Conservation (phyloP, 495 filamentous ascomycete species). For the Achaetomiella virescens region DNA sequence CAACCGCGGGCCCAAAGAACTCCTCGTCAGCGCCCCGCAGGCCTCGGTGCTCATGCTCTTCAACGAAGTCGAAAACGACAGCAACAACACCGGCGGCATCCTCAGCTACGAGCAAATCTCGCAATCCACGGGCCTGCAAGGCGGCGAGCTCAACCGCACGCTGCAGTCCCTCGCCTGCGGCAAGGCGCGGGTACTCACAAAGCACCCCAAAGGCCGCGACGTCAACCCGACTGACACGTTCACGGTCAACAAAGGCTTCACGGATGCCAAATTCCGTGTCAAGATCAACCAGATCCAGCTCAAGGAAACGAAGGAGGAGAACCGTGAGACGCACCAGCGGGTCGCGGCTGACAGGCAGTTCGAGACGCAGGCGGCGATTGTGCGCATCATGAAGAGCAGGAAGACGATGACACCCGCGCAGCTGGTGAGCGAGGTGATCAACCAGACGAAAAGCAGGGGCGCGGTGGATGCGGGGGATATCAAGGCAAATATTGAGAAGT, state of each 20-base stretch:
- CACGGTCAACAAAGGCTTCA: conserved; percentile 67
- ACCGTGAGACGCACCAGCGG: conserved; percentile 83
- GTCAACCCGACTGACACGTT: conserved; percentile 74
- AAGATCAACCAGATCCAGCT: conserved; percentile 99
- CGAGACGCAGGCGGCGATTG: conserved; percentile 95
- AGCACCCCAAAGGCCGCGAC: conserved; percentile 78
- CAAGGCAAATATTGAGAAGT: conserved; percentile 96
- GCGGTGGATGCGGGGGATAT: conserved; percentile 79
- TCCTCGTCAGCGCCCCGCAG: conserved; percentile 83
- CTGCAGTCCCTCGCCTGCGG: conserved; percentile 92
- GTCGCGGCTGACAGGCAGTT: conserved; percentile 86
- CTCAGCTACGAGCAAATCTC: conserved; percentile 67
- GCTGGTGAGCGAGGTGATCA: conserved; percentile 80
- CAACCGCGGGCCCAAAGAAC: conserved; percentile 69
- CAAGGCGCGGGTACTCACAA: conserved; percentile 76
- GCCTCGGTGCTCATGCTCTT: conserved; percentile 90
- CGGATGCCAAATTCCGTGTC: conserved; percentile 77
- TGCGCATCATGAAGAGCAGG: conserved; percentile 92
- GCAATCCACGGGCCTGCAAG: conserved; percentile 56
- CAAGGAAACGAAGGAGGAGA: conserved; percentile 83
- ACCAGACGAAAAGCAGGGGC: conserved; percentile 76
- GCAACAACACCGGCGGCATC: conserved; percentile 22
- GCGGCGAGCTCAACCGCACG: conserved; percentile 75
- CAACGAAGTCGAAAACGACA: conserved; percentile 55
- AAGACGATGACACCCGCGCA: conserved; percentile 80